Conservation (phyloP, 768 basidiomycete species). For the Psilocybe tampanensis region DNA sequence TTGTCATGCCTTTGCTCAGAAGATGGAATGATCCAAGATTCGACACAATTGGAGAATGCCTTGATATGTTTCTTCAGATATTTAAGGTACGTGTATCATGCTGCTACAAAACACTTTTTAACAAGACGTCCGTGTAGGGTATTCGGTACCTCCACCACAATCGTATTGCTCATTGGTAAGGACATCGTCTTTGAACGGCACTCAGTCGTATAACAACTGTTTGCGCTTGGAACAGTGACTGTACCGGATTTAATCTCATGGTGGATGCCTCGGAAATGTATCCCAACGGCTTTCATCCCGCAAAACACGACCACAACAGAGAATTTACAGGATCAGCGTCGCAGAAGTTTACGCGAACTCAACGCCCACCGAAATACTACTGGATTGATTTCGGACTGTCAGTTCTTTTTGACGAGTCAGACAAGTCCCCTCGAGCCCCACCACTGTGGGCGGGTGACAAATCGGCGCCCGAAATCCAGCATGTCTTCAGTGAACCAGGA, state of each 20-base stretch:
- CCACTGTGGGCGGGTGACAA: conserved; percentile 43
- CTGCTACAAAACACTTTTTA: conserved; percentile 19
- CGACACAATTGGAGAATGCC: conserved; percentile 34
- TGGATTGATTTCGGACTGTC: conserved; percentile 43
- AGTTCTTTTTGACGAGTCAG: conserved; percentile 23
- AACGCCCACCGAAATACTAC: conserved; percentile 34
- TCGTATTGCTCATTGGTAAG: conserved; percentile 36
- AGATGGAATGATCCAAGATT: conserved; percentile 28
- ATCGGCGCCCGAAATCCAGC: conserved; percentile 35
- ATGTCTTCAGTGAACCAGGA: neutral
- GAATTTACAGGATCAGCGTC: conserved; percentile 16
- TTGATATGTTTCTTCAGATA: conserved; percentile 33
- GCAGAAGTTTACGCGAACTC: conserved; percentile 27
- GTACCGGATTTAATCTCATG: conserved; percentile 32
- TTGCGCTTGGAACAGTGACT: conserved; percentile 14
- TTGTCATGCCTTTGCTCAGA: conserved; percentile 32
- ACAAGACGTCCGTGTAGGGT: conserved; percentile 22
- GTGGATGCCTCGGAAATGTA: conserved; percentile 32
- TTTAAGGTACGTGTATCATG: conserved; percentile 25
- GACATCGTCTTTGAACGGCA: neutral
- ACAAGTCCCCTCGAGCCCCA: conserved; percentile 25
- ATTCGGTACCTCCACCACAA: conserved; percentile 36
- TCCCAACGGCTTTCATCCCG: conserved; percentile 29
- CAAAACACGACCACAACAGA: conserved; percentile 14
- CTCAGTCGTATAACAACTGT: too few species aligned